Base-by-base conservation (phyloP, 495 filamentous ascomycete species). In the Bacidia rubella region DNA sequence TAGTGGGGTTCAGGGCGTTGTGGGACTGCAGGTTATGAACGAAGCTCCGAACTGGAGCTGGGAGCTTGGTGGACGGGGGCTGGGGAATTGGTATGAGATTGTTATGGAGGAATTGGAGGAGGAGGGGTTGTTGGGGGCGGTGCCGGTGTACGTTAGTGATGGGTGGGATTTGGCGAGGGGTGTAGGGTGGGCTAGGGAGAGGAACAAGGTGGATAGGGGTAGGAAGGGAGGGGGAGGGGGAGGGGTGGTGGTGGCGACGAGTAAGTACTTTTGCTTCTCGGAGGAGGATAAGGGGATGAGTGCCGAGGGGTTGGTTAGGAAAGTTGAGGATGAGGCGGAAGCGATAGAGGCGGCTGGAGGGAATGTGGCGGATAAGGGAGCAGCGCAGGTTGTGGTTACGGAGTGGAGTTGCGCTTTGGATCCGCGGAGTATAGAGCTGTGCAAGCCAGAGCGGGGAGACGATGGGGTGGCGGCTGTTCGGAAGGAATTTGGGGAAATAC, bases 71-170 rank as follows among this genome's bases (percentile, higher is more conserved):
- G 29, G 15, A 35, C 7, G 29, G 29, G 29, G 29, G 15, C 71
- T 80, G 68, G 72, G 70, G 47, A 65, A 63, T 15, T 81, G 73
- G 72, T 79, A 79, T 57, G 70, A 74, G 42, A 54, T 63, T 20
- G 69, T 71, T 38, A 63, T 79, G 24, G 47, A 61, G 9, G 63
- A 64, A 23, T 63, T 35, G 7, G 29, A 35, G 15, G 73, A 50
- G 65, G 57, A 7, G 47, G 50, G 5, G 65, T 78, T 44, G 73
- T 79, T 58, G 19, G 63, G 29, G 2, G 68, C 50, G 17, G 57
- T 80, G 5, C 75, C 75, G 1, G 58, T 79, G 25, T 74, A 77
- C 57, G 71, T 80, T 54, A 73, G 67, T 21, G 77, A 79, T 57
- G 74, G 59, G 11, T 77, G 75, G 74, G 65, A 77, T 56, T 57